These are phyloP conservation scores for Physcomitrellopsis africana DNA, from an alignment of 225 moss, liverwort and hornwort species.

Conservation along the genomic window DNA sequence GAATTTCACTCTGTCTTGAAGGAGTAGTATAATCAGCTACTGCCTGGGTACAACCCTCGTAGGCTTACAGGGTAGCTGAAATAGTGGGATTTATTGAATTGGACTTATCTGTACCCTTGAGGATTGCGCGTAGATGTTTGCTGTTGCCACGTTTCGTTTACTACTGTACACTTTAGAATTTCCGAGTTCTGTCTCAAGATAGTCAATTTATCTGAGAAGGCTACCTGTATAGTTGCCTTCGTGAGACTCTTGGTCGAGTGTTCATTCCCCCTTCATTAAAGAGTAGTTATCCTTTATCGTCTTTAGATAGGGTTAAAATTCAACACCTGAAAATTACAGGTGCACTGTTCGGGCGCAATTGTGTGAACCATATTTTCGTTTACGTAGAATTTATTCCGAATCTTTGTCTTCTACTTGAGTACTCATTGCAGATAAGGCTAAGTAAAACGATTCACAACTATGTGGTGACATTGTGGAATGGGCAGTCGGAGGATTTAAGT, in stretches of 20 bases:
- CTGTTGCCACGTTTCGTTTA: neutral
- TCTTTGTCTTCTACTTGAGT: neutral
- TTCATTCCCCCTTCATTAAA: neutral
- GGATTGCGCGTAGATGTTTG: neutral
- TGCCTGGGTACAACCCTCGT: neutral
- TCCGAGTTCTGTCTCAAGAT: too few relatives aligned
- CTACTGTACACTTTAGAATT: too few relatives aligned
- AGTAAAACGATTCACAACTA: neutral
- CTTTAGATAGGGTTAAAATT: neutral
- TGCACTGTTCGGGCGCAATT: neutral
- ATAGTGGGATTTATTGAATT: neutral
- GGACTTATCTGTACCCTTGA: neutral
- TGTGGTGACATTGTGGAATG: neutral
- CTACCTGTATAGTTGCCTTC: neutral
- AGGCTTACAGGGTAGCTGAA: neutral
- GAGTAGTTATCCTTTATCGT: neutral
- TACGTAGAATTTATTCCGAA: neutral
- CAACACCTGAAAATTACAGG: neutral
- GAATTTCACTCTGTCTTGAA: neutral
- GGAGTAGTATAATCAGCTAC: neutral
- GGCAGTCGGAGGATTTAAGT: neutral
- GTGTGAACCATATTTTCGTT: neutral
- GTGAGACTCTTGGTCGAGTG: neutral
- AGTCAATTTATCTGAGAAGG: too few relatives aligned
- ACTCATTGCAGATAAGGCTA: too few relatives aligned